Percentiles rank a stretch among this genome's conserved stretches.
phyloP scores from a whole-genome alignment of 495 filamentous ascomycete species.

The Lophiostoma macrostomum region DNA sequence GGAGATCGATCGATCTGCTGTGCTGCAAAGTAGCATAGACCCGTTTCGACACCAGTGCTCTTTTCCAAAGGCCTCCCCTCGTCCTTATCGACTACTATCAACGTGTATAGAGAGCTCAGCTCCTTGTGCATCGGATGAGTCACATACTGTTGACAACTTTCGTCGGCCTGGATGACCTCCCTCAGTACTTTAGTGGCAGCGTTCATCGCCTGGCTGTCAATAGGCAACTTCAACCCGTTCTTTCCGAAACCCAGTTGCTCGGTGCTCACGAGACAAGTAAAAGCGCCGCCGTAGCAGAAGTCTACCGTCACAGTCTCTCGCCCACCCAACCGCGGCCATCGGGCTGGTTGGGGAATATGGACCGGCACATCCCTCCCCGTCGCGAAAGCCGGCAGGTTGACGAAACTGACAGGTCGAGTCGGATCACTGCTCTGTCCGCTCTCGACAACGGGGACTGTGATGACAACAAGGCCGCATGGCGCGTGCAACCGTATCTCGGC shows the following conservation, averaged over 20 bases:
- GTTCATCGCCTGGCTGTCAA: not conserved
- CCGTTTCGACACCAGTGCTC: constrained; percentile 5
- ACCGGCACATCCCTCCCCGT: not conserved
- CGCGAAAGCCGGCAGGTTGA: not conserved
- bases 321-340: not conserved
- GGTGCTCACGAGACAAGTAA: not conserved
- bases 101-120: not conserved
- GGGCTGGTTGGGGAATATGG: not conserved
- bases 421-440: not conserved
- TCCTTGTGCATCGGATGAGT: not conserved
- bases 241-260: not conserved
- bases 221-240: not conserved
- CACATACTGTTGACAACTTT: not conserved
- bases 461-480: not conserved
- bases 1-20: constrained; percentile 27
- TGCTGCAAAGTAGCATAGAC: constrained; percentile 27
- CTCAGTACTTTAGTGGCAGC: not conserved
- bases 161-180: not conserved
- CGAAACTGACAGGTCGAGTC: not conserved
- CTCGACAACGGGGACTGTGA: not conserved
- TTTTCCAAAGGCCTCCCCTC: not conserved
- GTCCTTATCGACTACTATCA: constrained; percentile 6
- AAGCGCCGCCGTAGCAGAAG: constrained; percentile 5
- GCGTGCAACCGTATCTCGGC: not conserved
- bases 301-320: constrained; percentile 2